phyloP scores from a whole-genome alignment of 1,284 basidiomycete genomes.

The Rhizoctonia solani region DNA sequence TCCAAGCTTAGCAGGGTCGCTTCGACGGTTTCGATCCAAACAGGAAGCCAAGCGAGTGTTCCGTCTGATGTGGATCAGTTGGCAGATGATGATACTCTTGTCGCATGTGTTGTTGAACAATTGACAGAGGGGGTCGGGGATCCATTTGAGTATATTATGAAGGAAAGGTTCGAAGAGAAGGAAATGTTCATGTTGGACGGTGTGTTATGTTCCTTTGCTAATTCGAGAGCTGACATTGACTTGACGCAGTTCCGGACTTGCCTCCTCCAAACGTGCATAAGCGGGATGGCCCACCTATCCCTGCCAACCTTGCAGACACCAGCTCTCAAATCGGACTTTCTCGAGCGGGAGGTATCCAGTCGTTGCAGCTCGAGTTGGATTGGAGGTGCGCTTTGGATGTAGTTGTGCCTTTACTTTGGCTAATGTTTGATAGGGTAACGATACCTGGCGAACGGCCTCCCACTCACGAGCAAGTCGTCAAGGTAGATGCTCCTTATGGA shows the following conservation, averaged over 20 bases:
- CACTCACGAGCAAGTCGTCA: conserved; percentile 9
- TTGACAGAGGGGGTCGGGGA: background rate
- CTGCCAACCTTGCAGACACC: background rate
- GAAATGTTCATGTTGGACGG: conserved; percentile 19
- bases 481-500: background rate
- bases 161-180: conserved; percentile 23
- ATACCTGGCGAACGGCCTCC: background rate
- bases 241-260: conserved; percentile 4
- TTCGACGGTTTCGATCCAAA: background rate
- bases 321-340: background rate
- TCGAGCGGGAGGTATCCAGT: conserved; percentile 1
- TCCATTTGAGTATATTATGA: conserved; percentile 13
- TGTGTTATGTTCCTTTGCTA: background rate
- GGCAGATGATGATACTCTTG: conserved; percentile 8
- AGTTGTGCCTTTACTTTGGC: background rate
- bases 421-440: background rate
- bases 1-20: background rate
- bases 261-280: conserved; percentile 5
- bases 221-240: background rate
- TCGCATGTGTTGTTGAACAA: background rate
- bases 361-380: conserved; percentile 23
- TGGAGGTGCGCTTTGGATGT: conserved; percentile 5
- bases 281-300: background rate
- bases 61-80: background rate
- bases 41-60: background rate